Percentiles rank a stretch among this genome's conserved stretches.
phyloP scores from a whole-genome alignment of 2,329 filamentous ascomycete species.

The Fusarium dimerum region DNA sequence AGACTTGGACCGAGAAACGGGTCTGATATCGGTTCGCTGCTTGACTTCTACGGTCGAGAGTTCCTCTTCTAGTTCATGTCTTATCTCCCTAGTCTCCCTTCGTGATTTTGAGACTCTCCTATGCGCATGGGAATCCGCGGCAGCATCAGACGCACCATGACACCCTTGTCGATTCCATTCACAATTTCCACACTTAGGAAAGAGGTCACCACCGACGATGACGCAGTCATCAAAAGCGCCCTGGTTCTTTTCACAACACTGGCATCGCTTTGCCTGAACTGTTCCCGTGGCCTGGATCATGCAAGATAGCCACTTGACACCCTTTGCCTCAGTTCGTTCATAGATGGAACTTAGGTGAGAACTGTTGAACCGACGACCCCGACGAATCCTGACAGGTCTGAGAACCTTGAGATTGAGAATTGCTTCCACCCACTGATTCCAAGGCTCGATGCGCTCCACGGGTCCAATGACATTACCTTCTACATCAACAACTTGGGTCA shows the following conservation, averaged over 20 bases:
- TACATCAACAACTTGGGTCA: slow-evolving; percentile 40
- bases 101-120: slow-evolving; percentile 14
- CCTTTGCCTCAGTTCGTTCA: slow-evolving; percentile 43
- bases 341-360: slow-evolving; percentile 43
- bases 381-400: slow-evolving; percentile 44
- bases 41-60: neutral
- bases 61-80: neutral
- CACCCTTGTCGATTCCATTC: slow-evolving; percentile 49
- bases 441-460: slow-evolving; percentile 37
- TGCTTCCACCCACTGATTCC: slow-evolving; percentile 43
- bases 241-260: slow-evolving; percentile 42
- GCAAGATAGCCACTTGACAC: slow-evolving; percentile 48
- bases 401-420: slow-evolving; percentile 40
- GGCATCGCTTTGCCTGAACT: slow-evolving; percentile 41
- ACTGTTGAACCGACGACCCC: slow-evolving; percentile 42
- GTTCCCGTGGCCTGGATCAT: slow-evolving; percentile 53
- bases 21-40: neutral
- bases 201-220: slow-evolving; percentile 42
- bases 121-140: slow-evolving; percentile 19
- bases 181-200: slow-evolving; percentile 52
- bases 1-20: neutral
- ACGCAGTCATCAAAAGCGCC: slow-evolving; percentile 50
- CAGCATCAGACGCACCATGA: slow-evolving; percentile 31
- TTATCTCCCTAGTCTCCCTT: slow-evolving; percentile 2
- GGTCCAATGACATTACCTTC: slow-evolving; percentile 41